Base-by-base conservation (phyloP, 768 basidiomycete species). In the Kockovaella imperatae region DNA sequence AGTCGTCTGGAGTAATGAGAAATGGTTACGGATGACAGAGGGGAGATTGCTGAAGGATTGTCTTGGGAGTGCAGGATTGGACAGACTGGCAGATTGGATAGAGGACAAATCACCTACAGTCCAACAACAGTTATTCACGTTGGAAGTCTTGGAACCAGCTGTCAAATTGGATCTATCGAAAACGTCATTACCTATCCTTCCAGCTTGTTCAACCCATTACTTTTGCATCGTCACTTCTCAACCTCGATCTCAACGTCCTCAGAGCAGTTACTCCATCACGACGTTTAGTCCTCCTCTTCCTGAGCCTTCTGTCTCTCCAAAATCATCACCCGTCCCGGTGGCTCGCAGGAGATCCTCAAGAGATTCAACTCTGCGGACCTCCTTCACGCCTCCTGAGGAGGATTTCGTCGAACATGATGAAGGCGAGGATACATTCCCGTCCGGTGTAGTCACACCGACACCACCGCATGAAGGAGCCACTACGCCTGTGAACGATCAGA, bases 221-320 rank as follows among this genome's bases (percentile, higher is more conserved):
- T 57, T 64, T 44, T 64, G 62, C 45, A 36, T 61, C 30, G 52
- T 64, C 51, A 64, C 62, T 18, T 59, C 62, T 3, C 62, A 60
- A 34, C 24, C n/a, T 53, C 17, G 17, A 48, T 21, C 21, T 13
- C 14, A 21, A 24, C 39, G 26, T 40, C 10, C 25, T 35, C n/a
- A n/a, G n/a, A n/a, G n/a, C n/a, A n/a, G n/a, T n/a, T n/a, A n/a
- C n/a, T n/a, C 18, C 8, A 15, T 25, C 8, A 34, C 45, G 45
- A 8, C 20, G n/a, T 4, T 8, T n/a, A 17, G 6, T n/a, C 11
- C 6, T 42, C 41, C 5, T 17, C 25, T 40, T 28, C 28, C 20
- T 11, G 10, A 18, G 10, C 53, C 17, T 10, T 32, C n/a, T n/a
- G n/a, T n/a, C n/a, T n/a, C n/a, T n/a, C n/a, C n/a, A n/a, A n/a